Conservation (phyloP, 2,329 filamentous ascomycete species). For the Neofusicoccum sp. region DNA sequence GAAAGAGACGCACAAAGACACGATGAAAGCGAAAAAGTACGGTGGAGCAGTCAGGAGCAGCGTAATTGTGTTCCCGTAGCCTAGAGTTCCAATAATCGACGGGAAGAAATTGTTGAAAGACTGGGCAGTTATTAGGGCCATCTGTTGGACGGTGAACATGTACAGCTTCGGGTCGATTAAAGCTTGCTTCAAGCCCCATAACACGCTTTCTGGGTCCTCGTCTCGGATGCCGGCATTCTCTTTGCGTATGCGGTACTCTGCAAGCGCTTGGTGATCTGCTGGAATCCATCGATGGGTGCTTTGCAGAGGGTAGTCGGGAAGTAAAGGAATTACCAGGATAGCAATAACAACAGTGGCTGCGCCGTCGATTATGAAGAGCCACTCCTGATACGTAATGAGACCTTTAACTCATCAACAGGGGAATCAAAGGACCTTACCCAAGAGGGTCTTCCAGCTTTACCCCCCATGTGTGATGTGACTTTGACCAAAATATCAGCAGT, state of each 20-base stretch:
- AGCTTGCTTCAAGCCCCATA: conserved; percentile 2
- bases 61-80: conserved; percentile 39
- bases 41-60: conserved; percentile 32
- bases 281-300: neutral
- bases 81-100: conserved; percentile 40
- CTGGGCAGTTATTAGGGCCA: conserved; percentile 28
- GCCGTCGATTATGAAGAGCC: conserved; percentile 40
- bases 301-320: conserved; percentile 36
- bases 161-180: neutral
- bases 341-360: conserved; percentile 40
- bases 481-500: neutral
- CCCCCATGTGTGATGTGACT: conserved; percentile 19
- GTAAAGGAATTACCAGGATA: conserved; percentile 35
- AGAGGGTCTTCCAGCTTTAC: conserved; percentile 13
- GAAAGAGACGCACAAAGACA: conserved; percentile 18
- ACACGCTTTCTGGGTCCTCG: neutral
- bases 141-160: conserved; percentile 6
- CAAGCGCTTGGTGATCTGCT: neutral
- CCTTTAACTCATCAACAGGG: neutral
- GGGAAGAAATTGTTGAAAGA: conserved; percentile 38
- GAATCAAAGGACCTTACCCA: conserved; percentile 4
- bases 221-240: conserved; percentile 8
- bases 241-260: conserved; percentile 10
- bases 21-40: conserved; percentile 28
- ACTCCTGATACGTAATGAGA: conserved; percentile 30